Base-by-base conservation (phyloP, 176 grass and related monocot genomes). In the Triticum aestivum region DNA sequence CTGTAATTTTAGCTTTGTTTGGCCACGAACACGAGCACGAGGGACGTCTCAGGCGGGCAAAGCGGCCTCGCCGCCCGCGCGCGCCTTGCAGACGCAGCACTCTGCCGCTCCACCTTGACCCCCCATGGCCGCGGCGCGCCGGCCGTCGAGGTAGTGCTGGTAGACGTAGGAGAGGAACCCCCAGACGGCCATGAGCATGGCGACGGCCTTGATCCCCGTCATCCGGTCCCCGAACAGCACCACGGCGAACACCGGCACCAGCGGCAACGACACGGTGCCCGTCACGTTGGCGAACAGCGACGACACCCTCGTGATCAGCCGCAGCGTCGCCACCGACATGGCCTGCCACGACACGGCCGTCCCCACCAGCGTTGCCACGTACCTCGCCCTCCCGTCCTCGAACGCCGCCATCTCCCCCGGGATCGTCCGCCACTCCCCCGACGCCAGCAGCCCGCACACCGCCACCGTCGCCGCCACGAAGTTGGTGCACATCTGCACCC, bases 241-340 rank as follows among this genome's bases (percentile, higher is more conserved):
- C 15, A 94, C 97, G 6, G 97, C 97, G 59, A 96, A 92, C 12
- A 94, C 72, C 10, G 97, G 94, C 61, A 94, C 86, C n/a, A 94
- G 58, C 9, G 92, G 94, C 84, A 94, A 83, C 39, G 30, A 82
- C 64, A 99, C 21, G 5, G 97, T 94, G 56, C 42, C 65, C 29
- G 95, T 92, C 87, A 91, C 94, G 79, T 96, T 99, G 2, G 97
- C 90, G 87, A 99, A 98, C 37, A 98, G 61, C 54, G 97, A 88
- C 64, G 97, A 98, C 79, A 91, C 79, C 79, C 79, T 38, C 3
- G 74, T 79, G 32, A 96, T 35, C 2, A 98, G 82, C 18, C 90
- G 84, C 11, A 91, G 52, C 3, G 17, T 0, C n/a, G 92, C 96
- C 20, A 96, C 61, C 2, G 54, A n/a, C 35, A 77, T 20, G n/a